Evolutionary conservation across 805 yeast species (phyloP), one percentile per base, ranked within the genome.

Genomic region (Yarrowia sp.): DNA sequence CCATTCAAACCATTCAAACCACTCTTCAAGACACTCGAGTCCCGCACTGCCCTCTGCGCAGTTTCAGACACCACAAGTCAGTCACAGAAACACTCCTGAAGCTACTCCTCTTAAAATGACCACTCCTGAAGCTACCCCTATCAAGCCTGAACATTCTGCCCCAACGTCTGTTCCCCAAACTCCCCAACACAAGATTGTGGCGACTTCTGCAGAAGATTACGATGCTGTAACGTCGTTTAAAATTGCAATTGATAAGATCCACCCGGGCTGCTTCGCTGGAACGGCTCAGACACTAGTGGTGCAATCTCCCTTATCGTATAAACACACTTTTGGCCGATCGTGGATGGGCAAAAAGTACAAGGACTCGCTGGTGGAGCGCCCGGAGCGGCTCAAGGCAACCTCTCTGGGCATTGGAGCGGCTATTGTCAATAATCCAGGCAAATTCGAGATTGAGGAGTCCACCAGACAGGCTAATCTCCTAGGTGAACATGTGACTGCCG

Each of bases 391-490:
- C 55, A 80, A 88, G 67, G 95, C 96, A 0, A 81, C 87, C 9
- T 86, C 91, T n/a, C 79, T 91, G 69, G 97, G 97, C 0, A 83
- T 91, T 30, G 84, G 92, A 0, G 87, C 92, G 2, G 94, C 96
- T 0, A 74, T 87, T 24, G 82, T 92, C 2, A 85, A 85, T 49
- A 80, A 83, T 58, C 70, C 69, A 12, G 53, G 53, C 6, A 36
- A 68, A 17, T 88, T 84, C 72, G 80, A 82, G 14, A 72, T 88
- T 14, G 75, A 78, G 50, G 82, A 86, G 67, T 81, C 86, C 3
- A 76, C 81, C 8, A 80, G 81, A 70, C 79, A 80, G 55, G 81
- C 86, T 0, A 80, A 87, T 0, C 75, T 89, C 19, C 77, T 80
- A 24, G 14, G 67, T 5, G 81, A 84, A 3, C 92, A 90, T 75